Percentiles rank a stretch among this genome's conserved stretches.
Conservation (phyloP, 306 rosid genomes). For the Prunus dulcis region DNA sequence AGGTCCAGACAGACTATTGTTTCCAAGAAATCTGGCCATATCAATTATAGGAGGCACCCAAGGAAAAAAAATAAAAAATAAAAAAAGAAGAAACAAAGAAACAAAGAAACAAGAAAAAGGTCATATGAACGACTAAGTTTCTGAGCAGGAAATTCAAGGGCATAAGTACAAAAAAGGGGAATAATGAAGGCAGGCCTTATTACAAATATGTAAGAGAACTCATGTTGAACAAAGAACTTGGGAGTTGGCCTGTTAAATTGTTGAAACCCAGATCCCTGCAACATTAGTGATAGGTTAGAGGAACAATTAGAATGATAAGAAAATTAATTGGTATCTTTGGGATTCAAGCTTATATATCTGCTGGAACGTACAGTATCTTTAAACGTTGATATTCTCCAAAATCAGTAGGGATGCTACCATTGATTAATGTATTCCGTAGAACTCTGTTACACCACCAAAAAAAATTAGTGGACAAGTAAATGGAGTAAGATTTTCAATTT, state of each 20-base stretch:
- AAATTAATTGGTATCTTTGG: not conserved
- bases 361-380: constrained; percentile 14
- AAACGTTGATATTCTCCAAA: constrained; percentile 20
- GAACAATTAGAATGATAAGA: not conserved
- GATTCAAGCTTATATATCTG: not conserved
- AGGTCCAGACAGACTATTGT: constrained; percentile 28
- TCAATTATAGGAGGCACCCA: not conserved
- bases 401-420: constrained; percentile 24
- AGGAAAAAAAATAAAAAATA: too few species aligned
- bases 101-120: not conserved
- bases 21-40: constrained; percentile 35
- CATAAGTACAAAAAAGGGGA: not conserved
- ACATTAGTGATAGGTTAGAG: not conserved
- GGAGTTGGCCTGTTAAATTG: constrained; percentile 27
- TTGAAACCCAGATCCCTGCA: constrained; percentile 35
- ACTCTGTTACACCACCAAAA: constrained; percentile 1
- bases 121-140: not conserved
- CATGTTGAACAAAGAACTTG: constrained; percentile 21
- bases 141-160: not conserved
- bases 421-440: constrained; percentile 30
- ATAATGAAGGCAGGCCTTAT: not conserved
- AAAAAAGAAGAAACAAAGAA: not conserved
- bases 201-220: constrained; percentile 15
- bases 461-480: not conserved
- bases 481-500: not conserved